A percentile compares a stretch with the other conserved stretches of the same genome.
These are phyloP conservation scores for Barnettozyma sp. DNA, from an alignment of 805 yeast species.

Conservation along the genomic window DNA sequence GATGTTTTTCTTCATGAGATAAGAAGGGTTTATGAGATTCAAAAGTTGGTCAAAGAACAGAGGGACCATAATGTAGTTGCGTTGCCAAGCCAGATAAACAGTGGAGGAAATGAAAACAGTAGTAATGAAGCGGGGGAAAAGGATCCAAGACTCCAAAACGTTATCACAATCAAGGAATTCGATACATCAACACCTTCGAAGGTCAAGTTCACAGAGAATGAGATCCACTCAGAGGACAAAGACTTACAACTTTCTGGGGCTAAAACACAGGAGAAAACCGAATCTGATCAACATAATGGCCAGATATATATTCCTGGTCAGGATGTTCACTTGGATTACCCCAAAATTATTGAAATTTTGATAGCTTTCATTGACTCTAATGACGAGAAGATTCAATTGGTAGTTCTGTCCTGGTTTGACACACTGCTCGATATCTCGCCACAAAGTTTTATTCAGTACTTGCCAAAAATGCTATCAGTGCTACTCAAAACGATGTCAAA, in stretches of 20 bases:
- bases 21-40: conserved; percentile 65
- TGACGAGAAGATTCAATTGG: conserved; percentile 69
- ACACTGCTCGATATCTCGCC: conserved; percentile 70
- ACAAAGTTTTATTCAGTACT: conserved; percentile 59
- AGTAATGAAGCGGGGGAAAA: conserved; percentile 10
- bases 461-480: conserved; percentile 69
- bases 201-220: conserved; percentile 4
- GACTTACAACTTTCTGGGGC: background rate
- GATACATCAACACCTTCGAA: conserved; percentile 24
- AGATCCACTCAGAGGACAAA: background rate
- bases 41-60: conserved; percentile 38
- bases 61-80: conserved; percentile 13
- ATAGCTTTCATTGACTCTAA: conserved; percentile 68
- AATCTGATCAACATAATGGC: conserved; percentile 33
- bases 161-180: conserved; percentile 15
- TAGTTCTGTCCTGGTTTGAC: conserved; percentile 77
- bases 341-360: conserved; percentile 72
- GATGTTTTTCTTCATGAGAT: conserved; percentile 76
- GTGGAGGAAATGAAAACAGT: too few relatives aligned
- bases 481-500: conserved; percentile 55
- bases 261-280: background rate
- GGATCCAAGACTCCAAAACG: conserved; percentile 14
- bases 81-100: too few relatives aligned
- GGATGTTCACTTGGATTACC: conserved; percentile 73
- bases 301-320: conserved; percentile 67